Percentiles rank a stretch among this genome's conserved stretches.
These are phyloP conservation scores for Solanum chacoense DNA, from an alignment of 305 asterid genomes.

Conservation along the genomic window DNA sequence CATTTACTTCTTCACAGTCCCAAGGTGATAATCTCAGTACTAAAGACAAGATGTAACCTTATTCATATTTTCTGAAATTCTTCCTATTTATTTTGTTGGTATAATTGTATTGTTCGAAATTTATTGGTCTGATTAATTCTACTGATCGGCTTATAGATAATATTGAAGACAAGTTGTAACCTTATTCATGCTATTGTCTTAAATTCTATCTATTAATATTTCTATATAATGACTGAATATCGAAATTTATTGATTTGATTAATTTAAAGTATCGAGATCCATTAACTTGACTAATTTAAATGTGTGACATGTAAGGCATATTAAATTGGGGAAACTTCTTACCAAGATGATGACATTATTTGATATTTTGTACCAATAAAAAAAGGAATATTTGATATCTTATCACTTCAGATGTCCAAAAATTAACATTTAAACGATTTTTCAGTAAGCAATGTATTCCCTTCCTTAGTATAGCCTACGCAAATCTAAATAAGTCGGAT, in stretches of 20 bases:
- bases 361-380: background rate
- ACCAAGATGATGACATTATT: background rate
- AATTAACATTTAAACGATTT: too few relatives aligned
- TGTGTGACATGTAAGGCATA: background rate
- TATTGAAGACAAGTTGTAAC: background rate
- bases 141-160: background rate
- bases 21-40: background rate
- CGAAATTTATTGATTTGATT: background rate
- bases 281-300: background rate
- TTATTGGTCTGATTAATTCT: fast-evolving
- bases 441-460: background rate
- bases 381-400: background rate
- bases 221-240: background rate
- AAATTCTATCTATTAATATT: background rate
- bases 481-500: background rate
- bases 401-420: background rate
- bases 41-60: background rate
- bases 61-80: background rate
- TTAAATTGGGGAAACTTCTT: background rate
- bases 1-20: background rate
- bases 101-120: background rate
- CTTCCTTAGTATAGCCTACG: background rate
- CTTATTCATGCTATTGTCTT: background rate
- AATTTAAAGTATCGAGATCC: background rate
- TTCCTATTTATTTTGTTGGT: background rate